phyloP scores from a whole-genome alignment of 768 basidiomycete species.

The Kwoniella dejecticola region DNA sequence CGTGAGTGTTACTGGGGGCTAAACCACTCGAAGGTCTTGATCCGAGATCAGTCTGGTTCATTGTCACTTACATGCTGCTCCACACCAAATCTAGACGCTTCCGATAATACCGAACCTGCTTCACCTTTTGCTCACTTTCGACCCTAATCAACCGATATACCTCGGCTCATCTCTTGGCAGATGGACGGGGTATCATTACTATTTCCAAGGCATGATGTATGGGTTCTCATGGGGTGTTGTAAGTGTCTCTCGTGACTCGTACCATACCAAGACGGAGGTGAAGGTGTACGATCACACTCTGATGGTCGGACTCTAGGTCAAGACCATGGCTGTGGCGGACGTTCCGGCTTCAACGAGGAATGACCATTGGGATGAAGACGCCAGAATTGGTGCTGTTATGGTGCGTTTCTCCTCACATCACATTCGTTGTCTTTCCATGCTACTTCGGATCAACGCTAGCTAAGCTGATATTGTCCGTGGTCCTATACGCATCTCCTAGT shows the following conservation, averaged over 20 bases:
- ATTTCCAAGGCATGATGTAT: conserved; percentile 45
- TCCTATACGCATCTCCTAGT: not conserved
- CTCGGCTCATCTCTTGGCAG: conserved; percentile 32
- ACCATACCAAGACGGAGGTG: not conserved
- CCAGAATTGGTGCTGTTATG: conserved; percentile 35
- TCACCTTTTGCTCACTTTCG: conserved; percentile 20
- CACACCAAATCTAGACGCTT: conserved; percentile 22
- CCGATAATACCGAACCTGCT: conserved; percentile 44
- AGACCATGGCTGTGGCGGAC: conserved; percentile 33
- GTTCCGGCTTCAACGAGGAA: conserved; percentile 14
- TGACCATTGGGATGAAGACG: conserved; percentile 33
- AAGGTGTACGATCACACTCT: too few species aligned
- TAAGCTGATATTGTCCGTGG: not conserved
- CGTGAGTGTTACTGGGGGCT: too few species aligned
- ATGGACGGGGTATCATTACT: conserved; percentile 33
- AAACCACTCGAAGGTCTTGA: too few species aligned
- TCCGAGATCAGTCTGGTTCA: too few species aligned
- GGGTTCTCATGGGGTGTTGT: conserved; percentile 48
- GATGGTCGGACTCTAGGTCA: conserved; percentile 30
- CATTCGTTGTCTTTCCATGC: too few species aligned
- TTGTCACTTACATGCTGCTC: too few species aligned
- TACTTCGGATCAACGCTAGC: not conserved
- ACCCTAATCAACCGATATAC: conserved; percentile 35
- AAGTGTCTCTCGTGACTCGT: conserved; percentile 16
- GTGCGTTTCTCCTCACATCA: conserved; percentile 13